Evolutionary conservation across 495 filamentous ascomycete species (phyloP), one percentile per base, ranked within the genome.

Genomic region (Filosporella fistucella): DNA sequence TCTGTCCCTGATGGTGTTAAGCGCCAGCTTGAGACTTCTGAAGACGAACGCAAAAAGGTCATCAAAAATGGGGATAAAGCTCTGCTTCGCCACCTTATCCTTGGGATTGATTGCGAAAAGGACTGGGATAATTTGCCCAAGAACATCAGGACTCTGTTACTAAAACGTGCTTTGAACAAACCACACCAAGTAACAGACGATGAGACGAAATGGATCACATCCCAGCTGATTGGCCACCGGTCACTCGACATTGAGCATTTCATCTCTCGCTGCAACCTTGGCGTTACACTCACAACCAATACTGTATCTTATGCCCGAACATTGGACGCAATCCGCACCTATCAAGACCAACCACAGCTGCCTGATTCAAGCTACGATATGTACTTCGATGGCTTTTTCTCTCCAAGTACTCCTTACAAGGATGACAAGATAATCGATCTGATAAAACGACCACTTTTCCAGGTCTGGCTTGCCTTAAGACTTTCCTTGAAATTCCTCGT

Each of bases 401-500:
- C 28, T 8, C 28, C n/a, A 8, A 30, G 28, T 30, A n/a, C 8
- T 8, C 8, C 28, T 8, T n/a, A 30, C n/a, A 8, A 8, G 8
- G n/a, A 8, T n/a, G 28, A 8, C n/a, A 8, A 30, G n/a, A n/a
- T 30, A 30, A 8, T 8, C 28, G 8, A 30, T 30, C 28, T 30
- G n/a, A 8, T 8, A 30, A 8, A 8, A n/a, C n/a, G 28, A 28
- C 22, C 5, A 30, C 13, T 11, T 26, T 16, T 18, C 30, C 14
- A 55, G 1, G 16, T 34, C 16, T 71, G 72, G 46, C 71, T 74
- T 51, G 56, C 45, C 13, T 38, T 75, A 4, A 68, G 69, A 6
- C 54, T 58, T 7, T 52, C 57, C 7, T 56, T 72, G 61, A 82
- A 82, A 47, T 81, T 80, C 56, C 53, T 74, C 18, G 61, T 75